Evolutionary conservation across 441 rosid species (phyloP), one percentile per base, ranked within the genome.

Genomic region (Gossypium trilobum): DNA sequence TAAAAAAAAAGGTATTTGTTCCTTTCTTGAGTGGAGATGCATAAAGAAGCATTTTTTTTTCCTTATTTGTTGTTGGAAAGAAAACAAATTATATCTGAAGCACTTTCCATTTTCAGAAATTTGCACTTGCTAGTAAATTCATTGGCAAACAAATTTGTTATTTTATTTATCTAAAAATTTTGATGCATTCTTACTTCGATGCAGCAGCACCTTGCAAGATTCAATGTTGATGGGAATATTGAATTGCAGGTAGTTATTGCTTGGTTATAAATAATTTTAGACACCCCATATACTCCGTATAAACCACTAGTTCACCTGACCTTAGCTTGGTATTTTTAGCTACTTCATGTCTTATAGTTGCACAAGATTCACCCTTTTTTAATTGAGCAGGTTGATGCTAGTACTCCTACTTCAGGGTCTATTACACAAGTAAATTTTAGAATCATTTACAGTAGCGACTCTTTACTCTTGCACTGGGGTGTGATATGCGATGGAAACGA

Each of bases 391-490:
- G 95, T 91, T 9, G 86, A 78, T 65, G 86, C 86, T 59, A 78
- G 82, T 81, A 77, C 81, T 74, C 73, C 88, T 42, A 55, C 74
- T 71, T 51, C 79, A 13, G 85, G 81, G 29, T 81, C 78, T 67
- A 63, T 74, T 25, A 85, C 80, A 55, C 83, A 75, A 80, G 84
- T 91, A 23, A 82, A 85, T 78, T 73, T 95, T 79, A 86, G 86
- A 75, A 86, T 89, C 27, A 78, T 80, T n/a, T 76, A 85, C 73
- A 69, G 76, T 52, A 86, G 90, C 51, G 90, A 87, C 70, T 84
- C 97, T 20, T 83, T 95, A 84, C 74, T 88, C 72, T 86, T 95
- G 58, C 99, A 95, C 75, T 95, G 99, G 99, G 99, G 97, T 69
- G 93, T 70, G 33, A 79, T 89, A 79, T 79, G 77, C 16, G 93